Base-by-base conservation (phyloP, 495 filamentous ascomycete genomes). In the Talaromyces nanjingensis region DNA sequence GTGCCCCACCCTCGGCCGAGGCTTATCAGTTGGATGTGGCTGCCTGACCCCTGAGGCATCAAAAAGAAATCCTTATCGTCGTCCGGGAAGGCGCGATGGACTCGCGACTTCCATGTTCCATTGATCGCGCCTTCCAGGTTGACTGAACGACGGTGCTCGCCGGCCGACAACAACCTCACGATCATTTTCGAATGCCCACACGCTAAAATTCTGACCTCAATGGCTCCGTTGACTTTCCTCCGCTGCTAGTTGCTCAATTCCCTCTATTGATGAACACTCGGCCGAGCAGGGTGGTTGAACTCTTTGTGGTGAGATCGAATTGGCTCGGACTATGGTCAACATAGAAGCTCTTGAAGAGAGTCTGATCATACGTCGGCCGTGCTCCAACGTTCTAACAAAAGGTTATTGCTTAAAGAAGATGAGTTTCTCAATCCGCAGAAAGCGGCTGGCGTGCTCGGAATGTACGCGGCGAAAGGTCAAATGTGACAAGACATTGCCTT, bases 391-490 rank as follows among this genome's bases (percentile, higher is more conserved):
- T 2, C 4, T 5, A 4, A 2, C 27, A 2, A 5, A 27, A 27
- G 3, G 3, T 27, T 27, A 37, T 37, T 27, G 27, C 6, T 20
- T 22, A 45, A 18, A 2, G 16, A 58, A 39, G 8, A 62, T 62
- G 60, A 54, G 39, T 54, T 62, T 62, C 25, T 62, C 60, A 20
- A 62, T 62, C 11, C 27, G 45, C n/a, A 62, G 68, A 53, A 68
- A 71, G 47, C 64, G 70, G 12, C 65, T 74, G 24, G 64, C 70
- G n/a, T 72, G 70, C 59, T 63, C 65, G 7, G 67, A 73, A 59
- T 72, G 70, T 53, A 73, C 70, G 3, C 64, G 70, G 20, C 67
- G 71, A 34, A 69, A 72, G 63, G 68, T 72, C 34, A 69, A 70
- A 31, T 74, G 67, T 20, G 70, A 74, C 66, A 74, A 72, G 62